Evolutionary conservation across 2,329 filamentous ascomycete species (phyloP).

Genomic region (Fusarium ambrosium): DNA sequence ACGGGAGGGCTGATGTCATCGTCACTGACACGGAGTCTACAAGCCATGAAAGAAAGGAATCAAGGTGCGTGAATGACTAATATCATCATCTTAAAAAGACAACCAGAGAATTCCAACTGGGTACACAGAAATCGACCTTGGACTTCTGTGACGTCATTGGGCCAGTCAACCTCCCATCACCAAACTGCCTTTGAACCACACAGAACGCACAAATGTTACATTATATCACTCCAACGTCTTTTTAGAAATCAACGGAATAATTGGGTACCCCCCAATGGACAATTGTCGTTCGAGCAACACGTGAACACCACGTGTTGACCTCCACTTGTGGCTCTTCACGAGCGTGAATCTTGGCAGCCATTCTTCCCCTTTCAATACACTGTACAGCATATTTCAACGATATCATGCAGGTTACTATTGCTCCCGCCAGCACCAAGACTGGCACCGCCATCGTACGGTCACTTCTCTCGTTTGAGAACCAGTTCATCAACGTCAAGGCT

Average conservation of each 20-base stretch:
- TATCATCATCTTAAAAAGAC: too few relatives aligned
- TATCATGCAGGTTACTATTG: slow-evolving; percentile 40
- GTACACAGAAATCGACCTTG: not conserved
- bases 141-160: not conserved
- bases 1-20: too few relatives aligned
- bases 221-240: not conserved
- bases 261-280: not conserved
- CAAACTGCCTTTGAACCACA: not conserved
- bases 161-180: not conserved
- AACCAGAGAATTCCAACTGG: too few relatives aligned
- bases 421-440: slow-evolving; percentile 51
- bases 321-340: not conserved
- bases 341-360: slow-evolving; percentile 1
- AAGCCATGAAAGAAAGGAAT: too few relatives aligned
- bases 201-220: not conserved
- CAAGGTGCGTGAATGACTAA: too few relatives aligned
- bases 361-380: not conserved
- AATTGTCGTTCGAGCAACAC: not conserved
- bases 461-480: slow-evolving; percentile 36
- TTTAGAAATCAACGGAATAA: not conserved
- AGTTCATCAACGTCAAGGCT: slow-evolving; percentile 38
- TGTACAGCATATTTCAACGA: not conserved
- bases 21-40: too few relatives aligned
- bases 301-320: not conserved
- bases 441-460: slow-evolving; percentile 48